Percentiles rank a stretch among this genome's conserved stretches.
Conservation (phyloP, 208 protist species). For the Leishmania tarentolae region DNA sequence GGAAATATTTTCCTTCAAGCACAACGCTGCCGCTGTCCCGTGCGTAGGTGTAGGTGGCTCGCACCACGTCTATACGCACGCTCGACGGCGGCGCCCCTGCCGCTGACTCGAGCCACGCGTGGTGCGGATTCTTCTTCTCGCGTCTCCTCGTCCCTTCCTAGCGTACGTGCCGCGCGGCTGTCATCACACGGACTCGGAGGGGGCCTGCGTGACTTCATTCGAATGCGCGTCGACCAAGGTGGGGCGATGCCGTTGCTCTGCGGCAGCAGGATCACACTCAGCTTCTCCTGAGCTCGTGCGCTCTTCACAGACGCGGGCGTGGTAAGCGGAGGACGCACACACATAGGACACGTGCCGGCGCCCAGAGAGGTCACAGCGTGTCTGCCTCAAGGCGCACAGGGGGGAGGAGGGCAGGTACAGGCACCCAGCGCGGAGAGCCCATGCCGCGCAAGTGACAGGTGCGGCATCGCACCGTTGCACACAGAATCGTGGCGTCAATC, state of each 20-base stretch:
- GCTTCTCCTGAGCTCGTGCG: neutral
- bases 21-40: too few species aligned
- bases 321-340: neutral
- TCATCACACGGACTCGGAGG: neutral
- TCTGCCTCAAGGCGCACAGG: neutral
- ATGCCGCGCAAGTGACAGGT: neutral
- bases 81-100: neutral
- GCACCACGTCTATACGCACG: too few species aligned
- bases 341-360: neutral
- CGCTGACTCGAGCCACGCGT: neutral
- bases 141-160: neutral
- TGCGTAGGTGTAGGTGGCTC: too few species aligned
- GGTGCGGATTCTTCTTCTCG: neutral
- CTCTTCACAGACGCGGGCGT: neutral
- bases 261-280: neutral
- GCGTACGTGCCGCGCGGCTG: neutral
- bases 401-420: neutral
- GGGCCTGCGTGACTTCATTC: too few species aligned
- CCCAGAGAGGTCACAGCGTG: neutral
- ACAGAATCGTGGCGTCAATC: neutral
- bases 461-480: neutral
- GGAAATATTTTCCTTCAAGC: too few species aligned
- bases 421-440: neutral
- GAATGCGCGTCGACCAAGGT: neutral
- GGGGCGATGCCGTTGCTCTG: neutral